Base-by-base conservation (phyloP, 352 stramenopile genomes). In the Pythium phragmitis region DNA sequence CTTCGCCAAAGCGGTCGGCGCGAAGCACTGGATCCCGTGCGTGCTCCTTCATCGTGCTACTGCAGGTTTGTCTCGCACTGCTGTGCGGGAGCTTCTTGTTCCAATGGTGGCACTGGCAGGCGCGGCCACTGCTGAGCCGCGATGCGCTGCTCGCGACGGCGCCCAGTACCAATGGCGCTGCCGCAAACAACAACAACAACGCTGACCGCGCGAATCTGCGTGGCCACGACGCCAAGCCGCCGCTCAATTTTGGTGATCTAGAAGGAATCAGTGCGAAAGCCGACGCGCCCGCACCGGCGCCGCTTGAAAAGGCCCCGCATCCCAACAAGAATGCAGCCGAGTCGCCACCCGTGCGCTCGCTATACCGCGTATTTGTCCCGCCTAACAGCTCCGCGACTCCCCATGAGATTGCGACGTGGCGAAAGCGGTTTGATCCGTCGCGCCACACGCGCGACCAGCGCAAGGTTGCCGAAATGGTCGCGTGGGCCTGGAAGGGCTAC, bases 401-500 rank as follows among this genome's bases (percentile, higher is more conserved):
- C 6, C 67, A 72, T 12, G 75, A 83, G 50, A 72, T 83, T 48
- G 57, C 64, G 19, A 50, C 51, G 37, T 76, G 81, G 28, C 69
- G 81, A 21, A 36, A 70, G 41, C 70, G 69, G 3, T 89, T 85
- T 56, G 65, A 85, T 37, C 67, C 82, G n/a, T 57, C 71, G 9
- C 45, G 53, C 19, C 81, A 92, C 60, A 89, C 60, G 30, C 61
- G 60, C 4, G 82, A 91, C 50, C 83, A 91, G 61, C 72, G 71
- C 23, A 66, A 86, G 51, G 84, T 91, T 45, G 77, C 63, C 2
- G 71, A 74, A 16, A 91, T 91, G 80, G 67, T 91, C 43, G 65
- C 76, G 30, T 93, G 84, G 84, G 84, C 84, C n/a, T 93, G 84
- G 84, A 80, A 88, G 57, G 84, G 77, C 13, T 93, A 93, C 63